phyloP scores from a whole-genome alignment of 768 basidiomycete species.

The Leccinum uliginosum region DNA sequence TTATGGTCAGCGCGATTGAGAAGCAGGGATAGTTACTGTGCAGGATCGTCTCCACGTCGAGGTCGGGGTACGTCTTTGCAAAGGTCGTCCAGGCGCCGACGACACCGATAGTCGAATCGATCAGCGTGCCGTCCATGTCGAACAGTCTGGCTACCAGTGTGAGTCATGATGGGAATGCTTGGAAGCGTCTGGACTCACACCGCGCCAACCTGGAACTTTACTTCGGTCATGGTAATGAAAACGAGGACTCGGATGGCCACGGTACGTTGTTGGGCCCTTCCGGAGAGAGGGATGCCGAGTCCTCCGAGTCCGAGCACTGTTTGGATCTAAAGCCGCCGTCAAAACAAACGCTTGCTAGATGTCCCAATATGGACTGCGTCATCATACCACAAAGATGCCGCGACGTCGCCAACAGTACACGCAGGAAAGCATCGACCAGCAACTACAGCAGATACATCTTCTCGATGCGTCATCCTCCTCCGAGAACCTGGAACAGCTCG shows the following conservation, averaged over 20 bases:
- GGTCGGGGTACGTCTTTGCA: slow-evolving; percentile 59
- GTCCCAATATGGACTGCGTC: slow-evolving; percentile 10
- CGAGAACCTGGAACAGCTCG: slow-evolving; percentile 94
- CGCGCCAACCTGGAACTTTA: slow-evolving; percentile 36
- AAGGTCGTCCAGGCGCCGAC: slow-evolving; percentile 81
- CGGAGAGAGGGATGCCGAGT: background rate
- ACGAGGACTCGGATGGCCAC: background rate
- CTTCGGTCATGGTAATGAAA: slow-evolving; percentile 27
- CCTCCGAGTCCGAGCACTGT: slow-evolving; percentile 15
- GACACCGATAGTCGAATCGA: slow-evolving; percentile 82
- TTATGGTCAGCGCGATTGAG: background rate
- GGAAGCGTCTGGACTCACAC: slow-evolving; percentile 32
- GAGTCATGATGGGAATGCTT: background rate
- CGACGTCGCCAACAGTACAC: slow-evolving; percentile 70
- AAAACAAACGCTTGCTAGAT: slow-evolving; percentile 33
- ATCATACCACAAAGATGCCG: slow-evolving; percentile 46
- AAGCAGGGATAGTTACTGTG: slow-evolving; percentile 44
- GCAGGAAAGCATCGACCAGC: slow-evolving; percentile 82
- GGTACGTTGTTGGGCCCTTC: background rate
- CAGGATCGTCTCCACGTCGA: slow-evolving; percentile 58
- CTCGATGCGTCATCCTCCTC: slow-evolving; percentile 84
- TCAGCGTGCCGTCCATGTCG: slow-evolving; percentile 81
- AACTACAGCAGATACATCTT: slow-evolving; percentile 87
- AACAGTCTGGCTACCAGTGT: slow-evolving; percentile 46
- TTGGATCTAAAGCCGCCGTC: slow-evolving; percentile 34